Base-by-base conservation (phyloP, 305 asterid species). In the Solanum chacoense region DNA sequence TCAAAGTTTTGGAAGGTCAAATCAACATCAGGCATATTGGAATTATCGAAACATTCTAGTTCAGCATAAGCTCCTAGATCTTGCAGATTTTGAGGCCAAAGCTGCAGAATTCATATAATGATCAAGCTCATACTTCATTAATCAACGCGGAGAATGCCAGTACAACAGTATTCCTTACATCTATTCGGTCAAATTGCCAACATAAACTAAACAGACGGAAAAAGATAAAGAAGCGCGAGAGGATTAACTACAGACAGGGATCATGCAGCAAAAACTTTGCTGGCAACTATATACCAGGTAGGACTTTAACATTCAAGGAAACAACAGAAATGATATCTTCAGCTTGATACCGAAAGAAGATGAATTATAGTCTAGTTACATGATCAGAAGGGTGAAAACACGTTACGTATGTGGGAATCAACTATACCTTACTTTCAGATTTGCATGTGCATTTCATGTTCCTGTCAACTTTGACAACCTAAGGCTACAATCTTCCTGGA, bases 81-180 rank as follows among this genome's bases (percentile, higher is more conserved):
- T 94, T 95, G 98, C 95, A 95, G 94, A 85, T 93, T 93, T 90
- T 95, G 97, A 89, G 92, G 93, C 99, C 99, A 95, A 74, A 93
- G 92, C 99, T 95, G 95, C 95, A 92, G 32, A 87, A 85, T 8
- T 84, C 55, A 36, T 10, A 80, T 22, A 35, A 85, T 85, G 35
- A 85, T 35, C 78, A 72, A 36, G 65, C 28, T 85, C 4, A 18
- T 24, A 38, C 65, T 65, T 35, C 69, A 69, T 55, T 0, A 2
- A 55, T 55, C 16, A 37, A 24, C 2, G 4, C 5, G 8, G 11
- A 26, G 20, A 72, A 29, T 72, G 78, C 26, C 84, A 11, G 32
- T 72, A 72, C 34, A 28, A 71, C 34, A 69, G 9, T 76, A n/a
- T 36, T 77, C 22, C 20, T 77, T 22, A 11, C 84, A 36, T 11